Evolutionary conservation across 805 yeast species (phyloP).

Genomic region (Metschnikowia corniflorae): DNA sequence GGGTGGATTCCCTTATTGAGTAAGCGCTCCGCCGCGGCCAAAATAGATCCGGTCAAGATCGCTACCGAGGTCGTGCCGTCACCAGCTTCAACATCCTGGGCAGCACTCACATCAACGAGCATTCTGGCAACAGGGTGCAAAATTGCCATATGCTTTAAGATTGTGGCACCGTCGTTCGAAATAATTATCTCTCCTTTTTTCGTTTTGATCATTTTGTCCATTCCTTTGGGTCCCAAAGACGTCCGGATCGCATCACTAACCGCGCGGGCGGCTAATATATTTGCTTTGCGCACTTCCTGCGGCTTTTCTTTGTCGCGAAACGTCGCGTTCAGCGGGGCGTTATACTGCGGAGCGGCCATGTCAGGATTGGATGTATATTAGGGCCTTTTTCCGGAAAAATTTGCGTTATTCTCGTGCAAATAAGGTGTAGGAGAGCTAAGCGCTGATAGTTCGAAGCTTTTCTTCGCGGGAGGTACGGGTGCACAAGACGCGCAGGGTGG

Average conservation of each 20-base stretch:
- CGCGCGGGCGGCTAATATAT: constrained; percentile 88
- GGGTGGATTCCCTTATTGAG: constrained; percentile 93
- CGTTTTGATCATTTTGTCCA: constrained; percentile 98
- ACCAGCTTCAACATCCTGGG: constrained; percentile 99
- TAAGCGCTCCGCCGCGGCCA: constrained; percentile 92
- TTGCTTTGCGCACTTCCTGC: constrained; percentile 85
- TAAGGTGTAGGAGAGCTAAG: too few species aligned
- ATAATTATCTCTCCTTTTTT: constrained; percentile 88
- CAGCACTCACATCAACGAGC: constrained; percentile 93
- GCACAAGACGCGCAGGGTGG: too few species aligned
- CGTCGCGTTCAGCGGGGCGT: constrained; percentile 70
- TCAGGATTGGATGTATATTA: too few species aligned
- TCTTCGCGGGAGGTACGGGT: too few species aligned
- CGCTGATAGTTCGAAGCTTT: too few species aligned
- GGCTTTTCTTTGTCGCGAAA: constrained; percentile 94
- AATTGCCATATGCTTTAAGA: constrained; percentile 95
- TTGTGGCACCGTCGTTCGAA: constrained; percentile 98
- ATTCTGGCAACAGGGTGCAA: constrained; percentile 98
- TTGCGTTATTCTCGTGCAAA: too few species aligned
- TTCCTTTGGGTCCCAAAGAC: constrained; percentile 96
- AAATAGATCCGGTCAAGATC: constrained; percentile 86
- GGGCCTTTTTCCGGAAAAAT: too few species aligned
- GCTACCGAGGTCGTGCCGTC: constrained; percentile 99
- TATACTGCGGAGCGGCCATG: constrained; percentile 18
- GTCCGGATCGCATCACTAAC: constrained; percentile 95